Evolutionary conservation across 768 basidiomycete species (phyloP), one percentile per base, ranked within the genome.

Genomic region (Udeniomyces megalosporus): DNA sequence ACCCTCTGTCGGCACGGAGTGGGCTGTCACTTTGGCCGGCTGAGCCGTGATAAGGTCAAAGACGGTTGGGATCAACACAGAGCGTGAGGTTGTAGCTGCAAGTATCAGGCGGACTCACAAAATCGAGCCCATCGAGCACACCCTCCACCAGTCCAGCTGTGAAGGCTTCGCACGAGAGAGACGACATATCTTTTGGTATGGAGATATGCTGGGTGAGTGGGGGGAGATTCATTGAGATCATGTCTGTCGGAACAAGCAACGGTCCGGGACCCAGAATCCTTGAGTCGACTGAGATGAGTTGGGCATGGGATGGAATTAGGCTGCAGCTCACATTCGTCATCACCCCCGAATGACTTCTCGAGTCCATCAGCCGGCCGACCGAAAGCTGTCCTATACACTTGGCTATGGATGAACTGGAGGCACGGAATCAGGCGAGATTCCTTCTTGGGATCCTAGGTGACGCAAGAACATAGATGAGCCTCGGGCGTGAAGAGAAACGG

Each of bases 151-250:
- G 84, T 1, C 95, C 95, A 12, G 95, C 95, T 0, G 90, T 89
- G 71, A 93, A 86, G 2, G 95, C 96, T n/a, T 90, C 95, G 70
- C 91, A 96, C 69, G 86, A 92, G 44, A 99, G 79, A 69, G 86
- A 84, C 69, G 84, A 87, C 82, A 99, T 83, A 71, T 99, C 95
- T 68, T 82, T 82, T 24, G 95, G 95, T 15, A 97, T 86, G 32
- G 90, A 89, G 65, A 99, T 88, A 67, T 88, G 80, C 62, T 88
- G 83, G 66, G 95, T 92, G 66, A 96, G 78, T 24, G 84, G 81
- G 12, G 95, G 92, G 70, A 92, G 87, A 72, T 99, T 96, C 78
- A 96, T 86, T 64, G 93, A 86, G 67, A 99, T 86, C 95, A 97
- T 97, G 74, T 96, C 90, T 93, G 67, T 50, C 7, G n/a, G 48